phyloP scores from a whole-genome alignment of 2,329 filamentous ascomycete genomes.

The Monilinia vaccinii-corymbosi region DNA sequence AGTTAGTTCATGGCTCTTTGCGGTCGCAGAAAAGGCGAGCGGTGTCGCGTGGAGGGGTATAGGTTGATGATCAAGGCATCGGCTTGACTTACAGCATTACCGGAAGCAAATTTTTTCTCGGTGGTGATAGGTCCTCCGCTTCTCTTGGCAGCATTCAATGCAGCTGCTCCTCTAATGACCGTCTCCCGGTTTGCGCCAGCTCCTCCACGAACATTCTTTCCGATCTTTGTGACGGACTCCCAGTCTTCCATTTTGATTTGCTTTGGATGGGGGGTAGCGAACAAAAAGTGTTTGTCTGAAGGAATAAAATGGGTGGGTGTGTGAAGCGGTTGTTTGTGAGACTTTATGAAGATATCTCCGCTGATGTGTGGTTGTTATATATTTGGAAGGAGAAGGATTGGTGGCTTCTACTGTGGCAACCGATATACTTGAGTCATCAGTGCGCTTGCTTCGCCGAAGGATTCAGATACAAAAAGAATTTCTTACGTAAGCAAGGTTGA shows the following conservation, averaged over 20 bases:
- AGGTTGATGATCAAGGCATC: background rate
- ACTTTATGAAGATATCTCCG: background rate
- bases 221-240: constrained; percentile 87
- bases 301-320: background rate
- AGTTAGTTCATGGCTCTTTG: constrained; percentile 9
- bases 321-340: background rate
- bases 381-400: background rate
- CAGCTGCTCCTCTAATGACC: constrained; percentile 72
- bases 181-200: constrained; percentile 61
- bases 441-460: constrained; percentile 6
- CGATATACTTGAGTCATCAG: background rate
- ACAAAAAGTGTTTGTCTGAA: background rate
- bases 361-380: background rate
- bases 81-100: constrained; percentile 62
- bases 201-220: constrained; percentile 69
- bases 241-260: constrained; percentile 58
- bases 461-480: constrained; percentile 11
- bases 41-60: background rate
- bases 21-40: background rate
- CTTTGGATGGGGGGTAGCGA: background rate
- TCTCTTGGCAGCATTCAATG: constrained; percentile 84
- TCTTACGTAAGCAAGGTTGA: constrained; percentile 5
- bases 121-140: constrained; percentile 67
- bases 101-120: constrained; percentile 81
- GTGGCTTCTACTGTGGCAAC: constrained; percentile 6